Conservation (phyloP, 1,139 yeast species). For the Pichia inconspicua region DNA sequence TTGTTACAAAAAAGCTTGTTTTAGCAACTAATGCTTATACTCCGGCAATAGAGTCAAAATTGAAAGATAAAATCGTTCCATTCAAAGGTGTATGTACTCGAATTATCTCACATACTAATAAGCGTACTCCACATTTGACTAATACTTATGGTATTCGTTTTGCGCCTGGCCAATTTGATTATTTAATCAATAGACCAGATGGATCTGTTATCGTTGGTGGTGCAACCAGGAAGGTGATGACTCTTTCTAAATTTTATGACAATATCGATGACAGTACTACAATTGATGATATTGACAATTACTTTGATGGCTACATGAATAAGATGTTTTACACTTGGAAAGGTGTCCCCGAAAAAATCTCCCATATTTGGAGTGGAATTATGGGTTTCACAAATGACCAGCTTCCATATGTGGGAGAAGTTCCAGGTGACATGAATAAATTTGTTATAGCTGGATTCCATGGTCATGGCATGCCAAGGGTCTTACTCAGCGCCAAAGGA, state of each 20-base stretch:
- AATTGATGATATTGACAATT: neutral
- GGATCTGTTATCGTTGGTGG: slow-evolving; percentile 27
- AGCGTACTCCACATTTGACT: slow-evolving; percentile 14
- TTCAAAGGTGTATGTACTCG: slow-evolving; percentile 24
- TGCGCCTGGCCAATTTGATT: slow-evolving; percentile 19
- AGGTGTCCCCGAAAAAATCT: slow-evolving; percentile 11
- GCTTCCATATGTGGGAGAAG: slow-evolving; percentile 31
- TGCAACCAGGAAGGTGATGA: slow-evolving; percentile 8
- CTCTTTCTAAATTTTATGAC: neutral
- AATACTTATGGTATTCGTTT: neutral
- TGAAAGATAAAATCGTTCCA: slow-evolving; percentile 19
- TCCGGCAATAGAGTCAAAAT: slow-evolving; percentile 25
- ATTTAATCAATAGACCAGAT: slow-evolving; percentile 24
- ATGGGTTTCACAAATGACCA: slow-evolving; percentile 34
- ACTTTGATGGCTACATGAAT: neutral
- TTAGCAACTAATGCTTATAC: slow-evolving; percentile 37
- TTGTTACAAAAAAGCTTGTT: slow-evolving; percentile 30
- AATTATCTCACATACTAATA: slow-evolving; percentile 19
- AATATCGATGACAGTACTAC: neutral
- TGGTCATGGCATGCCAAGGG: slow-evolving; percentile 45
- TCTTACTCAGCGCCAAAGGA: slow-evolving; percentile 21
- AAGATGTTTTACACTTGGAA: neutral
- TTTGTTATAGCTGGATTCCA: slow-evolving; percentile 37
- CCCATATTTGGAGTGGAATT: slow-evolving; percentile 31
- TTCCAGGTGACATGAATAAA: slow-evolving; percentile 24